Evolutionary conservation across 1,139 yeast species (phyloP).

Genomic region (Pichia kudriavzevii): DNA sequence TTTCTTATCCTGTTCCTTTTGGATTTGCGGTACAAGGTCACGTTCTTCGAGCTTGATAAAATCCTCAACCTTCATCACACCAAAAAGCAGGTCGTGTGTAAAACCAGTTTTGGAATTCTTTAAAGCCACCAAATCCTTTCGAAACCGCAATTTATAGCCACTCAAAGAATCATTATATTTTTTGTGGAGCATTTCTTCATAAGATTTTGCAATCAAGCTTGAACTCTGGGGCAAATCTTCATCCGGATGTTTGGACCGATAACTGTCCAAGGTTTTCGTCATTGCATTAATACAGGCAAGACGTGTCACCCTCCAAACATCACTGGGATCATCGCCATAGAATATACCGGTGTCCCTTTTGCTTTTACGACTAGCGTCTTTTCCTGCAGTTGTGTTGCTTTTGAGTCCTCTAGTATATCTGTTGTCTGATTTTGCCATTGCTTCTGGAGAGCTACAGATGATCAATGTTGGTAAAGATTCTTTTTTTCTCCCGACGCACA

Average conservation of each 20-base stretch:
- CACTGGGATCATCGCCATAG: constrained; percentile 22
- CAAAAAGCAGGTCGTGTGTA: constrained; percentile 22
- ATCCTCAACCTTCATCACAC: constrained; percentile 16
- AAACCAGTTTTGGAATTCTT: constrained; percentile 26
- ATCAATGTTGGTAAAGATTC: too few species aligned
- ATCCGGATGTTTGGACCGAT: constrained; percentile 3
- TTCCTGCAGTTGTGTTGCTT: neutral
- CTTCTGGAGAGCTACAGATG: too few species aligned
- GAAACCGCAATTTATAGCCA: constrained; percentile 21
- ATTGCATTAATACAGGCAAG: constrained; percentile 21
- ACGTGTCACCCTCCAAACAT: constrained; percentile 24
- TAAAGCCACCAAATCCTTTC: constrained; percentile 27
- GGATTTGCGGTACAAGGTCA: constrained; percentile 27
- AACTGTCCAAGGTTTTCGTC: constrained; percentile 14
- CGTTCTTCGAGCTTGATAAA: constrained; percentile 17
- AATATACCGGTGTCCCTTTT: constrained; percentile 12
- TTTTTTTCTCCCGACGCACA: too few species aligned
- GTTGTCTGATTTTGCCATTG: neutral
- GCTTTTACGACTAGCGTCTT: too few species aligned
- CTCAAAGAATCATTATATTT: constrained; percentile 15
- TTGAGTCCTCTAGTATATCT: neutral
- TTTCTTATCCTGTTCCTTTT: constrained; percentile 21
- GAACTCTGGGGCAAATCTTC: neutral
- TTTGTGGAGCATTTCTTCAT: constrained; percentile 19
- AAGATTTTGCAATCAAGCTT: constrained; percentile 14